A percentile compares a stretch with the other conserved stretches of the same genome.
Conservation (phyloP, 108 stramenopile genomes). For the Aurantiochytrium sp. region DNA sequence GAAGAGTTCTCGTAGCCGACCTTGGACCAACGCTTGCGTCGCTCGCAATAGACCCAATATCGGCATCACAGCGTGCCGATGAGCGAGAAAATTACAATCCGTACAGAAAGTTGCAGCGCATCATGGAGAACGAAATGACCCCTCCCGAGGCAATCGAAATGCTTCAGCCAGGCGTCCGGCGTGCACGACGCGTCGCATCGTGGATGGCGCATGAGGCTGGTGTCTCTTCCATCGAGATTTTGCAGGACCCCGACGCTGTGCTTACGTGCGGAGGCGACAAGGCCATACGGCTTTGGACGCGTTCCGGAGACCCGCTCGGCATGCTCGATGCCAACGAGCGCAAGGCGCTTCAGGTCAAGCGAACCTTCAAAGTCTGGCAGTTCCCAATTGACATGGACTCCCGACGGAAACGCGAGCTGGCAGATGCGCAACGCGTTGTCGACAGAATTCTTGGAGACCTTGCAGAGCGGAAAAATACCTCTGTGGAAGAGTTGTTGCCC, state of each 20-base stretch:
- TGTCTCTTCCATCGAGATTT: not conserved
- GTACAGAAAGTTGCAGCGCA: not conserved
- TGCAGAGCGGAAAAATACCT: not conserved
- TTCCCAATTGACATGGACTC: constrained; percentile 7
- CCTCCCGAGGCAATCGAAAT: not conserved
- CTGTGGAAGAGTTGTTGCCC: too few species aligned
- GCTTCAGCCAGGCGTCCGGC: not conserved
- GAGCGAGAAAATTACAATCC: not conserved
- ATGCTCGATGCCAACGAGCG: not conserved
- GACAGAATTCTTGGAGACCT: not conserved
- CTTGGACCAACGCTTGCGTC: not conserved
- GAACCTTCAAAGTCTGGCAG: not conserved
- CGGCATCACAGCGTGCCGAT: not conserved
- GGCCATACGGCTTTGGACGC: not conserved
- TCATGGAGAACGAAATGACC: not conserved
- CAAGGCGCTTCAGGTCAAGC: not conserved
- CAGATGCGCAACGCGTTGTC: not conserved
- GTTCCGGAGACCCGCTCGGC: not conserved
- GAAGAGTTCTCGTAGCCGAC: not conserved
- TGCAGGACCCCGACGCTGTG: not conserved
- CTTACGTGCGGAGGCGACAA: not conserved
- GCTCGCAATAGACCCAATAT: not conserved
- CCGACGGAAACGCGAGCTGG: not conserved
- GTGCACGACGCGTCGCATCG: not conserved
- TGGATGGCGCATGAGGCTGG: not conserved